phyloP scores from a whole-genome alignment of 176 grass and related monocot genomes.

The Otatea glauca region DNA sequence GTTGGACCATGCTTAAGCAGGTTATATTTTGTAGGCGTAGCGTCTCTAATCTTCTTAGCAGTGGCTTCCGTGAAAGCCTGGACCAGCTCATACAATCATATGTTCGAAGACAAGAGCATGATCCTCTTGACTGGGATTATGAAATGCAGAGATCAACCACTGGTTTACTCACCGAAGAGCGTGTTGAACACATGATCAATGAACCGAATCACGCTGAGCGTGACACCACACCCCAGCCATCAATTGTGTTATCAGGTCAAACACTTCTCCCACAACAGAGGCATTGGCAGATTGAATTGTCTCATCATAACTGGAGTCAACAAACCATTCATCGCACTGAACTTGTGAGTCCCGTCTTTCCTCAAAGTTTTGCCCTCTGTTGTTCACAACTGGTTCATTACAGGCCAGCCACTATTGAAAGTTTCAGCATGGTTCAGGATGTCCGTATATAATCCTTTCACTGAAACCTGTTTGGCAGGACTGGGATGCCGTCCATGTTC shows the following conservation, averaged over 20 bases:
- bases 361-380: background rate
- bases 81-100: slow-evolving; percentile 93
- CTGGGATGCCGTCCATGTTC: slow-evolving; percentile 72
- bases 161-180: slow-evolving; percentile 42
- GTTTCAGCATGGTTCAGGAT: background rate
- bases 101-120: slow-evolving; percentile 66
- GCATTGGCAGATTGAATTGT: slow-evolving; percentile 54
- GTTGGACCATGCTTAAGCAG: background rate
- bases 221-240: slow-evolving; percentile 30
- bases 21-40: slow-evolving; percentile 62
- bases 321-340: slow-evolving; percentile 53
- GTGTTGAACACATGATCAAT: slow-evolving; percentile 22
- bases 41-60: slow-evolving; percentile 90
- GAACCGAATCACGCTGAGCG: slow-evolving; percentile 22
- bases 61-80: slow-evolving; percentile 74
- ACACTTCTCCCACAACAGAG: slow-evolving; percentile 46
- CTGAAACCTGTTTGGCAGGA: slow-evolving; percentile 49
- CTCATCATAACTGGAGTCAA: slow-evolving; percentile 55
- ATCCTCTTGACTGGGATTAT: slow-evolving; percentile 56
- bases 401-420: background rate
- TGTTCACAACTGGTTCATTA: background rate
- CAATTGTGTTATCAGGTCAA: slow-evolving; percentile 39
- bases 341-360: slow-evolving; percentile 44
- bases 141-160: slow-evolving; percentile 34
- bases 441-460: background rate